phyloP scores from a whole-genome alignment of 768 basidiomycete species.

The Trametes elegans region DNA sequence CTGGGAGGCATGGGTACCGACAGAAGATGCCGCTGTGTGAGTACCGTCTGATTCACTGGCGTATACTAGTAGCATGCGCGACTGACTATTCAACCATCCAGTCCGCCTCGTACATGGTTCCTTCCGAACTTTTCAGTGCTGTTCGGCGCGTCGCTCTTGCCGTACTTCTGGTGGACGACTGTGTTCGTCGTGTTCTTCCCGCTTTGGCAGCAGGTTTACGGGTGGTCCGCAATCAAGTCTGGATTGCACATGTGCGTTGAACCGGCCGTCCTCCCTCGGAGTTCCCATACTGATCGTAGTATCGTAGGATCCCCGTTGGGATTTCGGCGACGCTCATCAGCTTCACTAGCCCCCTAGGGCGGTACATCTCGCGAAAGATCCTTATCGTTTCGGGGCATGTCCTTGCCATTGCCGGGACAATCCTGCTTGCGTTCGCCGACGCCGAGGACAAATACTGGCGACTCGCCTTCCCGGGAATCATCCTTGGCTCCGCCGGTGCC shows the following conservation, averaged over 20 bases:
- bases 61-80: too few relatives aligned
- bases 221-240: slow-evolving; percentile 30
- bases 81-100: too few relatives aligned
- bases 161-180: slow-evolving; percentile 37
- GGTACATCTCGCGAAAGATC: slow-evolving; percentile 35
- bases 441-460: slow-evolving; percentile 40
- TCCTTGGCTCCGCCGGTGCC: slow-evolving; percentile 44
- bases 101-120: slow-evolving; percentile 33
- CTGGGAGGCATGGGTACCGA: slow-evolving; percentile 34
- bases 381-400: slow-evolving; percentile 41
- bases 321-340: slow-evolving; percentile 32
- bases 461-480: slow-evolving; percentile 45
- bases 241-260: slow-evolving; percentile 32
- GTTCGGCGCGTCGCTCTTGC: slow-evolving; percentile 30
- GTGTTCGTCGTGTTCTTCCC: slow-evolving; percentile 28
- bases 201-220: slow-evolving; percentile 31
- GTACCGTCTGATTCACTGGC: too few relatives aligned
- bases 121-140: slow-evolving; percentile 37
- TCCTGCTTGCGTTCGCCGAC: slow-evolving; percentile 40
- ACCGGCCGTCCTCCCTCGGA: not conserved
- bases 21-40: slow-evolving; percentile 33
- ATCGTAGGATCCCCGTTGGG: slow-evolving; percentile 36
- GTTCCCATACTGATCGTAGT: not conserved
- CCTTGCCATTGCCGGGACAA: slow-evolving; percentile 35
- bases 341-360: slow-evolving; percentile 35